Base-by-base conservation (phyloP, 1,284 basidiomycete species). In the Austroboletus novae-zelandiae region DNA sequence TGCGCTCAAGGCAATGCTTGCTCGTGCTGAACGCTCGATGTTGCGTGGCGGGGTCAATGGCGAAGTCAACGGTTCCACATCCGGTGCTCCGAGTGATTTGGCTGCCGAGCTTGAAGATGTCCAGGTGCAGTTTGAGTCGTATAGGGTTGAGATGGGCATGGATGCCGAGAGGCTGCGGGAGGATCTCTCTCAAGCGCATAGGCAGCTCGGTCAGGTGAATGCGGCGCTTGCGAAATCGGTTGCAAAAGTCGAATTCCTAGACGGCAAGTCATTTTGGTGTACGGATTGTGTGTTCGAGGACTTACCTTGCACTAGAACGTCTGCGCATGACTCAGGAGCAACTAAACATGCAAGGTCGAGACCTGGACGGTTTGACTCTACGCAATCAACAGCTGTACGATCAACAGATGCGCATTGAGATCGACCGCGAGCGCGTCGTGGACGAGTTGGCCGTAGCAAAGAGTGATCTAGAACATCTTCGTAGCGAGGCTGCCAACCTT, bases 401-500 rank as follows among this genome's bases (percentile, higher is more conserved):
- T 53, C 83, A 86, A 57, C 79, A 82, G 74, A 77, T 79, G 14
- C 78, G 79, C 40, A 70, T 80, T 50, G 87, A 87, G 58, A 84
- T 86, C 57, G 84, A 84, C 56, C 83, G 76, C 57, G 76, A 75
- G 55, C 76, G 84, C 46, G 74, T 82, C 42, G 73, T 80, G 10
- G 84, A 89, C 48, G 86, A 90, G 47, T 69, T 89, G 11, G 68
- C 80, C 35, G 68, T 75, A 18, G 75, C 83, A 3, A 81, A 79
- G 51, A 72, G 75, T 31, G 74, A 76, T 13, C 68, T 86, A 27
- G 90, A 94, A 52, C 83, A 88, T 51, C 72, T 92, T 35, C 83
- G 91, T 7, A 92, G 89, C 57, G 94, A 97, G 62, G 81, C 78
- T 53, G 87, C 91, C 1, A 93, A 89, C 60, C 78, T 96, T 30